A percentile compares a stretch with the other conserved stretches of the same genome.
phyloP scores from a whole-genome alignment of 78 protist genomes.

The Tieghemostelium lacteum region DNA sequence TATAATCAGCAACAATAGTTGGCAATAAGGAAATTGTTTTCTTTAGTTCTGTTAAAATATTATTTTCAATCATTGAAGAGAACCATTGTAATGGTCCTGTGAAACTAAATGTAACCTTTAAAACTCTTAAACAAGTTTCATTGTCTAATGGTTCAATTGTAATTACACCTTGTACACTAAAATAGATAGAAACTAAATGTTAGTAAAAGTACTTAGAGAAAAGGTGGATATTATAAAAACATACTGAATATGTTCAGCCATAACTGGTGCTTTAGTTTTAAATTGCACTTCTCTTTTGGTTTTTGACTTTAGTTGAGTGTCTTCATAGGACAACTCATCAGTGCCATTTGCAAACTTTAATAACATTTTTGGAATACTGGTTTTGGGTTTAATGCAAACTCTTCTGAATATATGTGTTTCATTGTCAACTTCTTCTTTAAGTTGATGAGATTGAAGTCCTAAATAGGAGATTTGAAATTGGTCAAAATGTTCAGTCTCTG shows the following conservation, averaged over 20 bases:
- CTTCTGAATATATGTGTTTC: conserved; percentile 46
- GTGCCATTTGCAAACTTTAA: conserved; percentile 54
- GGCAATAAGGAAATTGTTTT: conserved; percentile 44
- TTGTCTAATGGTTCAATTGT: conserved; percentile 70
- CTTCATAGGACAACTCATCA: conserved; percentile 58
- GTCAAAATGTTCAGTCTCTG: conserved; percentile 64
- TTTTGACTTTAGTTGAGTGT: conserved; percentile 66
- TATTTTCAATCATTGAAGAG: conserved; percentile 58
- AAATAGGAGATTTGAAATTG: conserved; percentile 60
- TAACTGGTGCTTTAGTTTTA: conserved; percentile 69
- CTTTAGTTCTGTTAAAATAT: conserved; percentile 60
- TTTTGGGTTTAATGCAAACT: conserved; percentile 69
- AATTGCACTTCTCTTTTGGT: conserved; percentile 42
- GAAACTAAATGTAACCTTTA: conserved; percentile 51
- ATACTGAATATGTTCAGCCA: conserved; percentile 63
- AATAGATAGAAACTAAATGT: neutral
- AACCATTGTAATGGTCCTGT: conserved; percentile 79
- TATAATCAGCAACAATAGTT: conserved; percentile 36
- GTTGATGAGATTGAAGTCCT: conserved; percentile 40
- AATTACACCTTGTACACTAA: conserved; percentile 65
- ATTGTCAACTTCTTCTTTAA: conserved; percentile 50
- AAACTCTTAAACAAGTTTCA: conserved; percentile 48
- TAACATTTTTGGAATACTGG: conserved; percentile 58
- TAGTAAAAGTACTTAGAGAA: neutral
- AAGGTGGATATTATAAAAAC: neutral